phyloP scores from a whole-genome alignment of 164 flowering plant genomes.

The Aristolochia californica region DNA sequence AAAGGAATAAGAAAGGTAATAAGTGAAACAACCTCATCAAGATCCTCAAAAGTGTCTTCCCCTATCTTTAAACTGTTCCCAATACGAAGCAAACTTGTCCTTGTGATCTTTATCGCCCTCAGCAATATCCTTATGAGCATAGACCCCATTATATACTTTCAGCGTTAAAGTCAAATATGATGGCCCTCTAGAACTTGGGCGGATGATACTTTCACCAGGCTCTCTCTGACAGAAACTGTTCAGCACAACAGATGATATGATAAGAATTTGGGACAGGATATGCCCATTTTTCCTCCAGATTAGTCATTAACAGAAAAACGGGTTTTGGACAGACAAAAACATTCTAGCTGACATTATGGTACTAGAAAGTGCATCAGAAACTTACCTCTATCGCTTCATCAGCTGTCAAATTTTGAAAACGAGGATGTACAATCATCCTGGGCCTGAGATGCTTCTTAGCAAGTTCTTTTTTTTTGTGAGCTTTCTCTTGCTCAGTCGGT shows the following conservation, averaged over 20 bases:
- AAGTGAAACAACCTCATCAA: constrained; percentile 54
- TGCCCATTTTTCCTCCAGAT: too few species aligned
- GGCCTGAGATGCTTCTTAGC: constrained; percentile 85
- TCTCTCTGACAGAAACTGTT: constrained; percentile 80
- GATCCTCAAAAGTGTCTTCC: constrained; percentile 90
- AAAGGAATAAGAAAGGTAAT: too few species aligned
- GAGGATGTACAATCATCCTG: constrained; percentile 94
- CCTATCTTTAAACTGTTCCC: constrained; percentile 91
- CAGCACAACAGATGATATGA: neutral
- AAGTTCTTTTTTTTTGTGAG: constrained; percentile 80
- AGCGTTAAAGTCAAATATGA: constrained; percentile 75
- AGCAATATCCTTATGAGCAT: constrained; percentile 83
- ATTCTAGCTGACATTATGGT: too few species aligned
- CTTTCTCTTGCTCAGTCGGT: constrained; percentile 56
- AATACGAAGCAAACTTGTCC: constrained; percentile 82
- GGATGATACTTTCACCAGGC: constrained; percentile 81
- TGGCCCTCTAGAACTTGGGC: constrained; percentile 92
- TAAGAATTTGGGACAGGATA: too few species aligned
- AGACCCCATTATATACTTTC: constrained; percentile 88
- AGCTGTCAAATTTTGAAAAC: constrained; percentile 83
- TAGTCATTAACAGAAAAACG: too few species aligned
- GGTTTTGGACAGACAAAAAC: too few species aligned
- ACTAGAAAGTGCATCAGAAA: too few species aligned
- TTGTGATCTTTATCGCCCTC: constrained; percentile 94
- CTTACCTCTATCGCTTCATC: constrained; percentile 85